These are phyloP conservation scores for Trichosporon ovoides DNA, from an alignment of 1,284 basidiomycete species.

Conservation along the genomic window DNA sequence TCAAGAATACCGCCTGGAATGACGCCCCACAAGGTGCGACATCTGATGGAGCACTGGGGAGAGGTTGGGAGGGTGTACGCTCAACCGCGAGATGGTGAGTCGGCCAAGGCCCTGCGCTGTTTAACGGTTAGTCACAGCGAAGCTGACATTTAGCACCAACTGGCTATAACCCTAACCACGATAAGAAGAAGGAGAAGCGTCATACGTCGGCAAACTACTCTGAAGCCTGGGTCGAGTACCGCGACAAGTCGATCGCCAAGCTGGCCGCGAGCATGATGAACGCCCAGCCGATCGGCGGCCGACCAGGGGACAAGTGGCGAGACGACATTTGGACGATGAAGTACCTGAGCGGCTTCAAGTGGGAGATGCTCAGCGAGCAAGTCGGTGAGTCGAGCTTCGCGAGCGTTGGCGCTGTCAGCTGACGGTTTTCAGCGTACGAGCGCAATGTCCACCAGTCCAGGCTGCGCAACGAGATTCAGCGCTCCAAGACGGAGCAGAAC, in stretches of 20 bases:
- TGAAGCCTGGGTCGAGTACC: conserved; percentile 98
- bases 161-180: conserved; percentile 34
- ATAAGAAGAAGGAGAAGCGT: conserved; percentile 50
- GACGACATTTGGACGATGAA: conserved; percentile 99
- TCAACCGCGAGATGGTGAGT: conserved; percentile 67
- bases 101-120: not conserved
- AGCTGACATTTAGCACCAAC: conserved; percentile 26
- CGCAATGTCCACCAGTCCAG: conserved; percentile 80
- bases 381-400: conserved; percentile 64
- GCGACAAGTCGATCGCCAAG: conserved; percentile 84
- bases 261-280: conserved; percentile 92
- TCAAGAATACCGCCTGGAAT: conserved; percentile 97
- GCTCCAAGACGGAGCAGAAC: conserved; percentile 80
- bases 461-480: conserved; percentile 81
- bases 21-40: conserved; percentile 92
- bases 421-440: conserved; percentile 68
- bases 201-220: conserved; percentile 80
- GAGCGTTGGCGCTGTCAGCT: not conserved
- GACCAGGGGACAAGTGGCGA: conserved; percentile 82
- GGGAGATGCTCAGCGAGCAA: conserved; percentile 98
- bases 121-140: not conserved
- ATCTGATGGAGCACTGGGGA: conserved; percentile 79
- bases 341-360: conserved; percentile 95
- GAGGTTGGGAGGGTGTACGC: conserved; percentile 81
- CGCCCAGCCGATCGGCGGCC: conserved; percentile 89